These are phyloP conservation scores for Incumbomyces lentus DNA, from an alignment of 2,329 filamentous ascomycete genomes.

Conservation along the genomic window DNA sequence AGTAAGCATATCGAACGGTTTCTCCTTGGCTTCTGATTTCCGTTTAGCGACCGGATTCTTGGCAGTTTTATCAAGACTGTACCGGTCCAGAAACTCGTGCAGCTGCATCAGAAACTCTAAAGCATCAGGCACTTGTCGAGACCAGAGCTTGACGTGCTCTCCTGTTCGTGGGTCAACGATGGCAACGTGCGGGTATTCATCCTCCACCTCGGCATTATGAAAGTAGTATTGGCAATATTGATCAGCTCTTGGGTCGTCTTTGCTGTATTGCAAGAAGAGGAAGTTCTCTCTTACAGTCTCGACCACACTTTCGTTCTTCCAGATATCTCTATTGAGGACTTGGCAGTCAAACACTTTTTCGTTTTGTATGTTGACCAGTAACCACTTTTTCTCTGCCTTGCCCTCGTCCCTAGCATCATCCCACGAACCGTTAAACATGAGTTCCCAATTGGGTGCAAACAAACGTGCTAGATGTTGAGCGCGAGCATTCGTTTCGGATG, in stretches of 20 bases:
- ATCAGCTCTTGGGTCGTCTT: conserved; percentile 65
- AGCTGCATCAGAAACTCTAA: conserved; percentile 82
- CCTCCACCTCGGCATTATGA: conserved; percentile 62
- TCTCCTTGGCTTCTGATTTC: conserved; percentile 59
- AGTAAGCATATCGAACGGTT: conserved; percentile 79
- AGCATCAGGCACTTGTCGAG: conserved; percentile 63
- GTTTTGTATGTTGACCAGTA: conserved; percentile 92
- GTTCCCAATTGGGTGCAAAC: conserved; percentile 81
- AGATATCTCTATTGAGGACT: conserved; percentile 83
- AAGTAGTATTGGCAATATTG: conserved; percentile 92
- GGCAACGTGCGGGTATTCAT: conserved; percentile 89
- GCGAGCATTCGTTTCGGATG: conserved; percentile 57
- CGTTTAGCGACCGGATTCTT: conserved; percentile 85
- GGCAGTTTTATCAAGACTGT: conserved; percentile 75
- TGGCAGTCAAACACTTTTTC: conserved; percentile 91
- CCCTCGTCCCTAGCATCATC: conserved; percentile 75
- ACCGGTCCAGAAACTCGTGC: conserved; percentile 92
- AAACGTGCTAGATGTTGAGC: conserved; percentile 76
- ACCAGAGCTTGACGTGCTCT: conserved; percentile 96
- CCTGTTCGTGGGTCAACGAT: conserved; percentile 93
- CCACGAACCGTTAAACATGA: conserved; percentile 73
- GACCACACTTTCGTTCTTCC: conserved; percentile 74
- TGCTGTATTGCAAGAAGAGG: conserved; percentile 88
- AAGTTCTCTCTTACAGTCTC: conserved; percentile 86
- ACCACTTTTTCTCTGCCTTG: conserved; percentile 84